Percentiles rank a stretch among this genome's conserved stretches.
Evolutionary conservation across 495 filamentous ascomycete species (phyloP).

Genomic region (Corynascus novoguineensis): DNA sequence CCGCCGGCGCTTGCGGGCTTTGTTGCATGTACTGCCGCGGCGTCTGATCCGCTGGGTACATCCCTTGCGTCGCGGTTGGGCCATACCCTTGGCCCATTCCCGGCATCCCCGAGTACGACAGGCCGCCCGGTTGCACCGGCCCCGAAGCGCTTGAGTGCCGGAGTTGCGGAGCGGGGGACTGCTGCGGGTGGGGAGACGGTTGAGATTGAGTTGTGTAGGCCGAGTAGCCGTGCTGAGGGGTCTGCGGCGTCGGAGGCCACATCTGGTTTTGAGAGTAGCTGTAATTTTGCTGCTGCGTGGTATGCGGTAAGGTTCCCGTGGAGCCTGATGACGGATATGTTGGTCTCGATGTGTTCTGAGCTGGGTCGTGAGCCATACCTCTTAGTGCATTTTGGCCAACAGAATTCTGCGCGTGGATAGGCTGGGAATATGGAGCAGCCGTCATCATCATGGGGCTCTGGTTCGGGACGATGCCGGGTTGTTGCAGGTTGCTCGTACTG

Average conservation of each 20-base stretch:
- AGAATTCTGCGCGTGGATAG: constrained; percentile 47
- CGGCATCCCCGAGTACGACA: constrained; percentile 57
- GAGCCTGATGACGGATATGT: constrained; percentile 32
- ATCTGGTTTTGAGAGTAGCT: constrained; percentile 48
- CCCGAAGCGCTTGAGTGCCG: constrained; percentile 55
- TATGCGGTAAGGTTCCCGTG: constrained; percentile 34
- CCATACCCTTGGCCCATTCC: constrained; percentile 50
- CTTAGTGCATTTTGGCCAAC: constrained; percentile 49
- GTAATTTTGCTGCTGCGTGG: constrained; percentile 41
- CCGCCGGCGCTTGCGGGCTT: constrained; percentile 36
- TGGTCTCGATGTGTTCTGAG: constrained; percentile 44
- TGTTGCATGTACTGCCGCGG: constrained; percentile 58
- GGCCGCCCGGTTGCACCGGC: constrained; percentile 51
- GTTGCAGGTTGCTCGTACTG: constrained; percentile 36
- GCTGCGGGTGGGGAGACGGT: constrained; percentile 51
- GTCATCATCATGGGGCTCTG: constrained; percentile 54
- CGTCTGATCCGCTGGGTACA: constrained; percentile 54
- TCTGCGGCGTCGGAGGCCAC: constrained; percentile 45
- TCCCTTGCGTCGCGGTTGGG: constrained; percentile 46
- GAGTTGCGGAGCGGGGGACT: constrained; percentile 52
- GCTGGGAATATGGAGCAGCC: constrained; percentile 45
- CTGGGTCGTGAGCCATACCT: constrained; percentile 44
- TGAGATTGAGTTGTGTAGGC: constrained; percentile 51
- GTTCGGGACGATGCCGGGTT: constrained; percentile 41
- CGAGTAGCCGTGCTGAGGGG: constrained; percentile 42